Percentiles rank a stretch among this genome's conserved stretches.
Conservation (phyloP, 2,329 filamentous ascomycete genomes). For the Diaporthe amygdali region DNA sequence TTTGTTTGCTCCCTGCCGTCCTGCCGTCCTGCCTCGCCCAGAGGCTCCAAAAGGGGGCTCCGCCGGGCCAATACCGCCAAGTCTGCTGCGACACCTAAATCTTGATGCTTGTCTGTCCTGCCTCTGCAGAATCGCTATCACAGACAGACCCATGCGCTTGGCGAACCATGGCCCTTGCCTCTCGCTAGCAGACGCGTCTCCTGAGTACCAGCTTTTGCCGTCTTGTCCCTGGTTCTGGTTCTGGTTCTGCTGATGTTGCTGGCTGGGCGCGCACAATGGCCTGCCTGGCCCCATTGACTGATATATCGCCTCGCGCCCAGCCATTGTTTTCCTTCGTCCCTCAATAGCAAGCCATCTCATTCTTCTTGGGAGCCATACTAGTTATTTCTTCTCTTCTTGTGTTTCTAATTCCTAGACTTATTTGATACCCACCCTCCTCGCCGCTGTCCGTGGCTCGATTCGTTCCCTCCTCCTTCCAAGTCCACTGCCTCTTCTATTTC, state of each 20-base stretch:
- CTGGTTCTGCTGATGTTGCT: slow-evolving; percentile 5
- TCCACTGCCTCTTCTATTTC: neutral
- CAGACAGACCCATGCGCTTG: slow-evolving; percentile 13
- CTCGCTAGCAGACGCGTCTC: neutral
- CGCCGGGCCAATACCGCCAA: slow-evolving; percentile 15
- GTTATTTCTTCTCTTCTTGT: neutral
- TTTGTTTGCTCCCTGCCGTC: neutral
- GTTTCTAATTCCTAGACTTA: slow-evolving; percentile 11
- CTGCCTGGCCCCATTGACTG: neutral
- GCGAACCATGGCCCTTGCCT: slow-evolving; percentile 10
- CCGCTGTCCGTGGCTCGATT: neutral
- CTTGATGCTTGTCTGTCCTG: neutral
- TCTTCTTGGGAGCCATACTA: neutral
- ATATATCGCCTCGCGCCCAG: slow-evolving; percentile 1
- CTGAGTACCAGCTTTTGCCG: slow-evolving; percentile 9
- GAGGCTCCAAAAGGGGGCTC: neutral
- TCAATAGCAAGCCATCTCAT: neutral
- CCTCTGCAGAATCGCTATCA: neutral
- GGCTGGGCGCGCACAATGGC: neutral
- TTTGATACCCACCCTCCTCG: slow-evolving; percentile 10
- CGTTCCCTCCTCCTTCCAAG: neutral
- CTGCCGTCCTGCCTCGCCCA: neutral
- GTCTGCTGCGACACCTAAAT: slow-evolving; percentile 16
- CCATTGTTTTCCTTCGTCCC: neutral
- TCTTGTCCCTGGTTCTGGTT: slow-evolving; percentile 10